These are phyloP conservation scores for Rhizoctonia solani DNA, from an alignment of 1,284 basidiomycete genomes.

Conservation along the genomic window DNA sequence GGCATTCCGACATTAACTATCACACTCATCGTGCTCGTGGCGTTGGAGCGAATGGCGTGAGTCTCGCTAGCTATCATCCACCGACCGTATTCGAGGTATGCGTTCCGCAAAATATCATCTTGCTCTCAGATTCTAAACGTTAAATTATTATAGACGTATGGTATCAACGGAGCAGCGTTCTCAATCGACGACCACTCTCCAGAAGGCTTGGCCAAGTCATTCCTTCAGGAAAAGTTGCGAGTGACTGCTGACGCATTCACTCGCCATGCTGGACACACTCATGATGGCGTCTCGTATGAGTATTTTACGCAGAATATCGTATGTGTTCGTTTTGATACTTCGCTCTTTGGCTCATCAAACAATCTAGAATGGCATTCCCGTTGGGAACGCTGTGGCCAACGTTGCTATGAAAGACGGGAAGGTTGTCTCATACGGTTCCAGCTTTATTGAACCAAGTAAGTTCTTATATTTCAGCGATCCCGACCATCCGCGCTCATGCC, in stretches of 20 bases:
- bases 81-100: constrained; percentile 27
- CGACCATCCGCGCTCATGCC: not conserved
- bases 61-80: constrained; percentile 32
- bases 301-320: constrained; percentile 53
- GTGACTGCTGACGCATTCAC: constrained; percentile 43
- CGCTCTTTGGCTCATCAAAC: not conserved
- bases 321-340: not conserved
- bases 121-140: not conserved
- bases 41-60: constrained; percentile 4
- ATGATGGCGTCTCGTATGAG: constrained; percentile 46
- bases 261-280: constrained; percentile 48
- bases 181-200: constrained; percentile 36
- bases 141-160: not conserved
- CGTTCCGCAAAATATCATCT: not conserved
- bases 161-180: not conserved
- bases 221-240: constrained; percentile 46
- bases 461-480: not conserved
- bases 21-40: constrained; percentile 16
- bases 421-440: constrained; percentile 55
- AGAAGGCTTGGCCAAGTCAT: constrained; percentile 47
- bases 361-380: constrained; percentile 50
- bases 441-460: constrained; percentile 54
- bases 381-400: constrained; percentile 56
- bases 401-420: constrained; percentile 49
- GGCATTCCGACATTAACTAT: constrained; percentile 3